A percentile compares a stretch with the other conserved stretches of the same genome.
These are phyloP conservation scores for Rhamnella rubrinervis DNA, from an alignment of 331 rosid species.

Conservation along the genomic window DNA sequence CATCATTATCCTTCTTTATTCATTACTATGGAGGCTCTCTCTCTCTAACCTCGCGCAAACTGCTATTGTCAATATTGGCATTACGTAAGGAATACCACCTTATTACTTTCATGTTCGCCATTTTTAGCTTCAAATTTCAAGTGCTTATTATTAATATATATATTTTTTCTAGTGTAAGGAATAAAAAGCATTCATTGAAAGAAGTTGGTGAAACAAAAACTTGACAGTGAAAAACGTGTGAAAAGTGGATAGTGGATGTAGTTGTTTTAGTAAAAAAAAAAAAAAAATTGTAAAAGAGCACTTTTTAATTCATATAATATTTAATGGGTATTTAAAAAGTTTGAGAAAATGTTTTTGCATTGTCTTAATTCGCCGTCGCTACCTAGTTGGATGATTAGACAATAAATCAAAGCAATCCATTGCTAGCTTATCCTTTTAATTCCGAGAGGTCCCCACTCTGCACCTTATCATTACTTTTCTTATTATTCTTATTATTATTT, in stretches of 20 bases:
- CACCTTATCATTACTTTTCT: neutral
- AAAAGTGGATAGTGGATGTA: neutral
- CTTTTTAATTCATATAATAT: neutral
- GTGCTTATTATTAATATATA: too few relatives aligned
- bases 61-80: too few relatives aligned
- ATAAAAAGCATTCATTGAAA: neutral
- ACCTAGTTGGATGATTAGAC: conserved; percentile 31
- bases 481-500: neutral
- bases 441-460: conserved; percentile 21
- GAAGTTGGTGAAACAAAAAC: neutral
- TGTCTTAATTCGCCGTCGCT: conserved; percentile 35
- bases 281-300: conserved; percentile 13
- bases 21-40: too few relatives aligned
- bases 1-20: too few relatives aligned
- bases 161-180: too few relatives aligned
- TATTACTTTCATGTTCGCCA: too few relatives aligned
- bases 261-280: neutral
- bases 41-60: too few relatives aligned
- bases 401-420: conserved; percentile 39
- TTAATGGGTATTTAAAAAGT: neutral
- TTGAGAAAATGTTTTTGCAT: conserved; percentile 14
- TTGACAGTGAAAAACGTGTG: neutral
- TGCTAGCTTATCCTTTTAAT: conserved; percentile 31
- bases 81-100: too few relatives aligned
- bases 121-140: too few relatives aligned